Evolutionary conservation across 495 filamentous ascomycete genomes (phyloP).

Genomic region (Aspergillus cavernicola): DNA sequence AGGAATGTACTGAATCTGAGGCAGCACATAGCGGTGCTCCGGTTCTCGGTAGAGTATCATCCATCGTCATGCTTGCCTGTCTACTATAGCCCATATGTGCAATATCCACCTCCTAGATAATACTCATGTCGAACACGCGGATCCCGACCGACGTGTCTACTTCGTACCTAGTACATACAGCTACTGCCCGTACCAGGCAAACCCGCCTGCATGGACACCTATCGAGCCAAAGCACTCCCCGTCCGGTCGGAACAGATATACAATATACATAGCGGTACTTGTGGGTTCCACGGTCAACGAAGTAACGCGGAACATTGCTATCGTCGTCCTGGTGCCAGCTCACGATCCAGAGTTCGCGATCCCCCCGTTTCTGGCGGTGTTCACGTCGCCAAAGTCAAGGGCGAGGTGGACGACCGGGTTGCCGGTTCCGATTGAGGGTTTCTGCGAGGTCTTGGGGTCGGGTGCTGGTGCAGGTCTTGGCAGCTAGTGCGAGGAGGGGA

Average conservation of each 20-base stretch:
- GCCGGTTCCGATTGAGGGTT: slow-evolving; percentile 5
- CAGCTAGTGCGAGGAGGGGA: neutral
- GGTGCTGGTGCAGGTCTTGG: neutral
- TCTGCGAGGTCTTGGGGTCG: neutral
- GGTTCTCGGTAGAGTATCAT: slow-evolving; percentile 28
- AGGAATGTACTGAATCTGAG: slow-evolving; percentile 19
- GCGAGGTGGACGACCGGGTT: slow-evolving; percentile 23
- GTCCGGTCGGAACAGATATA: slow-evolving; percentile 31
- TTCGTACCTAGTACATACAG: too few species aligned
- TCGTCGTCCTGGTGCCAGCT: slow-evolving; percentile 36
- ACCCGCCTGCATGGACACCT: slow-evolving; percentile 29
- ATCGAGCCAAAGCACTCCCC: slow-evolving; percentile 28
- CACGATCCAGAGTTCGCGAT: slow-evolving; percentile 31
- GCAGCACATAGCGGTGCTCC: slow-evolving; percentile 30
- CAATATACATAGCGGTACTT: slow-evolving; percentile 40
- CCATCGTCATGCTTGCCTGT: slow-evolving; percentile 22
- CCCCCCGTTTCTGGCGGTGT: slow-evolving; percentile 32
- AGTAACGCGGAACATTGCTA: slow-evolving; percentile 30
- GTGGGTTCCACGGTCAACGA: slow-evolving; percentile 28
- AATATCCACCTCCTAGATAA: slow-evolving; percentile 30
- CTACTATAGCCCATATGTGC: slow-evolving; percentile 24
- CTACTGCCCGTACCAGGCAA: slow-evolving; percentile 32
- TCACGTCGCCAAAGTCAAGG: slow-evolving; percentile 31
- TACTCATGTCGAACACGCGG: slow-evolving; percentile 30
- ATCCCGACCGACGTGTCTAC: slow-evolving; percentile 31